Conservation (phyloP, 2,329 filamentous ascomycete genomes). For the Pseudogymnoascus sp. region DNA sequence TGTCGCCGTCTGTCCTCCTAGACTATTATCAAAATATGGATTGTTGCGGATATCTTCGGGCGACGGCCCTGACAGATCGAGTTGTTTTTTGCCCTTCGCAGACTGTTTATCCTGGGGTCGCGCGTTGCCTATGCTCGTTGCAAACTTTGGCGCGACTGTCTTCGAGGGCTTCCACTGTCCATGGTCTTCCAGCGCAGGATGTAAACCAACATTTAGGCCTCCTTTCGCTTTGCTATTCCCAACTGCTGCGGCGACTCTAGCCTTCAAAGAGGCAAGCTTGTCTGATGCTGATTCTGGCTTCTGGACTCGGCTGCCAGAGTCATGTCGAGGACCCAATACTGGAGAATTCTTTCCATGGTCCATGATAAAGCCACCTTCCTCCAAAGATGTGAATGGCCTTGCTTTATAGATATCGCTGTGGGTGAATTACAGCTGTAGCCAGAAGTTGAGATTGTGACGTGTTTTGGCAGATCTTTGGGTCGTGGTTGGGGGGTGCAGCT, state of each 20-base stretch:
- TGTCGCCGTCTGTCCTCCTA: slow-evolving; percentile 49
- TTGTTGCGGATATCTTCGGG: slow-evolving; percentile 58
- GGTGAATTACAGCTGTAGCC: not conserved
- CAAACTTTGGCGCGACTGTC: slow-evolving; percentile 30
- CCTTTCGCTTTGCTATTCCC: slow-evolving; percentile 41
- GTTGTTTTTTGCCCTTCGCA: slow-evolving; percentile 39
- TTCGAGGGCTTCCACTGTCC: slow-evolving; percentile 40
- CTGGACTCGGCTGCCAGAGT: slow-evolving; percentile 46
- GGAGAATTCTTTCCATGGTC: slow-evolving; percentile 43
- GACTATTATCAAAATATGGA: slow-evolving; percentile 72
- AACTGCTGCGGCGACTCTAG: slow-evolving; percentile 70
- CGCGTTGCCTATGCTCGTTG: slow-evolving; percentile 34
- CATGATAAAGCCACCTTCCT: slow-evolving; percentile 33
- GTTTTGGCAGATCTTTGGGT: slow-evolving; percentile 3
- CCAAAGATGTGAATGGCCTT: not conserved
- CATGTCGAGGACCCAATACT: slow-evolving; percentile 49
- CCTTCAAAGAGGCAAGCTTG: slow-evolving; percentile 68
- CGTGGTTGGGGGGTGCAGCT: not conserved
- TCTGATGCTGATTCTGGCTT: slow-evolving; percentile 51
- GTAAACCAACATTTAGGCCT: slow-evolving; percentile 37
- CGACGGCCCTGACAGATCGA: slow-evolving; percentile 51
- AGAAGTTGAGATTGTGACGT: not conserved
- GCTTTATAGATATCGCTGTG: not conserved
- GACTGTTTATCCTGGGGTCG: slow-evolving; percentile 26
- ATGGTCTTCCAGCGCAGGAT: slow-evolving; percentile 59